A percentile compares a stretch with the other conserved stretches of the same genome.
Conservation (phyloP, 345 rosid genomes). For the Camelina neglecta region DNA sequence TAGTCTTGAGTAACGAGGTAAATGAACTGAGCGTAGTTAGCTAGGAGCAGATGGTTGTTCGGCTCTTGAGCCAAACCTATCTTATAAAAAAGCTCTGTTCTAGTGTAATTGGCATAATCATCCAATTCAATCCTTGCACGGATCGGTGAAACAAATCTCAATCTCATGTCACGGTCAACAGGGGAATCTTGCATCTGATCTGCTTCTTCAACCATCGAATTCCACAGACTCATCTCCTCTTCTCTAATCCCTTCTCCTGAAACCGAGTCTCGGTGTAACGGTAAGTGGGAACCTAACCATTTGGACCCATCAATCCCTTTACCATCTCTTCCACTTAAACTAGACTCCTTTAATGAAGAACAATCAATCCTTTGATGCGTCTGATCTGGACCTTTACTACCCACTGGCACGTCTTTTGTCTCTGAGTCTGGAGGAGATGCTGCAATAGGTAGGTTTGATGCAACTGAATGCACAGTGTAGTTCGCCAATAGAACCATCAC, state of each 20-base stretch:
- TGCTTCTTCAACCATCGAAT: conserved; percentile 56
- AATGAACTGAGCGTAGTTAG: conserved; percentile 80
- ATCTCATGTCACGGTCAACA: conserved; percentile 49
- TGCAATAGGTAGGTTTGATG: conserved; percentile 31
- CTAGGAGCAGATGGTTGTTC: conserved; percentile 55
- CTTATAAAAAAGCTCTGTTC: conserved; percentile 65
- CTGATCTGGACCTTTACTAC: conserved; percentile 3
- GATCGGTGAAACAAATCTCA: conserved; percentile 49
- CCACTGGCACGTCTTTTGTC: neutral
- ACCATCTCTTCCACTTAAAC: conserved; percentile 4
- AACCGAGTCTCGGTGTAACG: neutral
- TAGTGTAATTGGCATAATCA: conserved; percentile 50
- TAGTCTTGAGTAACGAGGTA: conserved; percentile 56
- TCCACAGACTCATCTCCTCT: conserved; percentile 61
- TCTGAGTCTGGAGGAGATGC: conserved; percentile 10
- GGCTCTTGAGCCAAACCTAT: conserved; percentile 68
- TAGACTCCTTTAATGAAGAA: conserved; percentile 7
- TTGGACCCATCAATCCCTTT: conserved; percentile 1
- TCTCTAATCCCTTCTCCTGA: conserved; percentile 31
- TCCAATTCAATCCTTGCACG: conserved; percentile 52
- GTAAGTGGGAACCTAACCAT: conserved; percentile 5
- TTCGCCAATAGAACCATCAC: conserved; percentile 76
- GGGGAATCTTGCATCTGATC: conserved; percentile 44
- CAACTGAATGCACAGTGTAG: conserved; percentile 68
- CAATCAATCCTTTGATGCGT: conserved; percentile 19